A percentile compares a stretch with the other conserved stretches of the same genome.
Evolutionary conservation across 805 yeast genomes (phyloP).

Genomic region (Barnettozyma vustinii): DNA sequence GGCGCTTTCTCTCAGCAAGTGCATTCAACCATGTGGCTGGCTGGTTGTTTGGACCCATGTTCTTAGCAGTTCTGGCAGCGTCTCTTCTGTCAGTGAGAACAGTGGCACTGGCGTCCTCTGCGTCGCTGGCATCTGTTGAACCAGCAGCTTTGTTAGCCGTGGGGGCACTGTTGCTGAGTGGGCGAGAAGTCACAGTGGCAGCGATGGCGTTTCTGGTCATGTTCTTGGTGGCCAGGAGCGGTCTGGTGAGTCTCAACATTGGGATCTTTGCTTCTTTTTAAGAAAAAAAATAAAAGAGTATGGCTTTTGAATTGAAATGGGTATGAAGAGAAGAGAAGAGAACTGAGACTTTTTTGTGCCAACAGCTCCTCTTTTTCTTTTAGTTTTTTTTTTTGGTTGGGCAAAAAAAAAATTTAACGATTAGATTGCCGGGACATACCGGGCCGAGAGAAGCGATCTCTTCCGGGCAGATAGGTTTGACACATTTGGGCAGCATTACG

Average conservation of each 20-base stretch:
- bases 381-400: too few relatives aligned
- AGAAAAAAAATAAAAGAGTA: too few relatives aligned
- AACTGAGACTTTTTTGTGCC: too few relatives aligned
- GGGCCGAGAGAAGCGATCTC: not conserved
- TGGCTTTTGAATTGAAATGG: too few relatives aligned
- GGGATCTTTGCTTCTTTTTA: too few relatives aligned
- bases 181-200: not conserved
- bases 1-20: constrained; percentile 63
- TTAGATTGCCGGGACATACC: not conserved
- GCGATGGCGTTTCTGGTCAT: not conserved
- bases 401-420: not conserved
- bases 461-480: not conserved
- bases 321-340: too few relatives aligned
- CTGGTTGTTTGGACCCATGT: constrained; percentile 26
- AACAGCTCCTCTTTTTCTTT: too few relatives aligned
- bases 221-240: not conserved
- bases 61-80: constrained; percentile 33
- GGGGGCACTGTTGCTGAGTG: constrained; percentile 27
- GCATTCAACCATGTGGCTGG: constrained; percentile 86
- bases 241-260: not conserved
- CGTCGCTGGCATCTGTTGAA: constrained; percentile 47
- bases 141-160: constrained; percentile 28
- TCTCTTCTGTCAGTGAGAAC: constrained; percentile 57
- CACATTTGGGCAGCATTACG: too few relatives aligned
- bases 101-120: constrained; percentile 75